Evolutionary conservation across 805 yeast species (phyloP), one percentile per base, ranked within the genome.

Genomic region (Metschnikowia baotianmanensis): DNA sequence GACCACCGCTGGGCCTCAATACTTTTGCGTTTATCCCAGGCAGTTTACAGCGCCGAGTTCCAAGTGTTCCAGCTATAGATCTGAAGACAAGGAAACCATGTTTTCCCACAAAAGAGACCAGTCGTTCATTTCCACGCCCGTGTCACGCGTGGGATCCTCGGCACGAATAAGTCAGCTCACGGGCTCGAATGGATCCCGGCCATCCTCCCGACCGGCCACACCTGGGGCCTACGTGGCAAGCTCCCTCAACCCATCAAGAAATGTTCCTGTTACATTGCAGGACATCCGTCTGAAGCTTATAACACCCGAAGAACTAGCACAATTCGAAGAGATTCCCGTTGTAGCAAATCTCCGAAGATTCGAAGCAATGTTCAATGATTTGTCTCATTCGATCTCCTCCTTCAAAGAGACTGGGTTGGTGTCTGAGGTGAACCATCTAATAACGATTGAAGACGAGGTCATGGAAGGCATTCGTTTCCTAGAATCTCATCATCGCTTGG

Each of bases 221-320:
- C 55, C 55, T 7, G 48, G 47, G 9, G 46, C 46, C n/a, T 65
- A 66, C 42, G 63, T 63, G 23, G 50, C 64, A 7, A 65, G 71
- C 13, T 65, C 72, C 11, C 56, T 69, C 26, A 69, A 69, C 40
- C 74, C 74, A 9, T 54, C 52, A 19, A 52, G 57, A 42, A 62
- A 62, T 44, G 34, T 54, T 8, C 65, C 65, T 2, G 54, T 52
- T n/a, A 46, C 55, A 6, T 47, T 58, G 3, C 56, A 52, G 21
- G 44, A 40, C 34, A 34, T 34, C 26, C 46, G 43, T 25, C 46
- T 52, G 38, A 50, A 47, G 25, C 43, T 47, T 31, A 47, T 38
- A 16, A 52, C 55, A 19, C 52, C 47, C 19, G 61, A 58, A 17
- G 67, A 60, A 18, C 42, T 56, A 10, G 54, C 52, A 9, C 39